Percentiles rank a stretch among this genome's conserved stretches.
These are phyloP conservation scores for Trichoderma citrinoviride DNA, from an alignment of 2,329 filamentous ascomycete species.

Conservation along the genomic window DNA sequence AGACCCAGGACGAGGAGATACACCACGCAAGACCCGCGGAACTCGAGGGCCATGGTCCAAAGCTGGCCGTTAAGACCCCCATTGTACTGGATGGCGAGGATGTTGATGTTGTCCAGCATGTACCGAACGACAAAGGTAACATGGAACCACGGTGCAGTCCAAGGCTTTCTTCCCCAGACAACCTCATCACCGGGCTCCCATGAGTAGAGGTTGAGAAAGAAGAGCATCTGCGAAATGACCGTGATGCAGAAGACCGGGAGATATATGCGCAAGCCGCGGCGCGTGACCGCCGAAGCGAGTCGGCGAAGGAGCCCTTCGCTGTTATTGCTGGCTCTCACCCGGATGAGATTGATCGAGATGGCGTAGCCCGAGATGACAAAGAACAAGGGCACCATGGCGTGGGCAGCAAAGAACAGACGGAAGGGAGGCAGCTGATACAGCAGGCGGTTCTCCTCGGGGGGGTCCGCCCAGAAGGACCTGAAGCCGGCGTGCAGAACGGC, in stretches of 20 bases:
- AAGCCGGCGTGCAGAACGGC: conserved; percentile 12
- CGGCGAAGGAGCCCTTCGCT: conserved; percentile 6
- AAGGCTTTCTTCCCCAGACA: conserved; percentile 11
- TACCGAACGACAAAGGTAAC: conserved; percentile 7
- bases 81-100: conserved; percentile 16
- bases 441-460: conserved; percentile 9
- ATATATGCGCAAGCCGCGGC: conserved; percentile 13
- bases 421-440: conserved; percentile 12
- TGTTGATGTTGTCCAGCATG: conserved; percentile 18
- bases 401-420: conserved; percentile 3
- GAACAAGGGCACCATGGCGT: conserved; percentile 17
- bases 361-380: conserved; percentile 13
- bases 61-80: conserved; percentile 13
- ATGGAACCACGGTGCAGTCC: conserved; percentile 11
- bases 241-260: conserved; percentile 7
- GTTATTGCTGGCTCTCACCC: background rate
- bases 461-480: conserved; percentile 17
- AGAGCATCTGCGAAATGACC: conserved; percentile 9
- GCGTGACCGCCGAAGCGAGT: conserved; percentile 7
- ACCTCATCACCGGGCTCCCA: conserved; percentile 1
- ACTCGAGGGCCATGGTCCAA: conserved; percentile 16
- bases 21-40: conserved; percentile 10
- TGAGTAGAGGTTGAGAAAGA: conserved; percentile 11
- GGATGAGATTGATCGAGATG: conserved; percentile 15
- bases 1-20: background rate